Evolutionary conservation across 2,329 filamentous ascomycete species (phyloP).

Genomic region (Teratosphaeria zuluensis): DNA sequence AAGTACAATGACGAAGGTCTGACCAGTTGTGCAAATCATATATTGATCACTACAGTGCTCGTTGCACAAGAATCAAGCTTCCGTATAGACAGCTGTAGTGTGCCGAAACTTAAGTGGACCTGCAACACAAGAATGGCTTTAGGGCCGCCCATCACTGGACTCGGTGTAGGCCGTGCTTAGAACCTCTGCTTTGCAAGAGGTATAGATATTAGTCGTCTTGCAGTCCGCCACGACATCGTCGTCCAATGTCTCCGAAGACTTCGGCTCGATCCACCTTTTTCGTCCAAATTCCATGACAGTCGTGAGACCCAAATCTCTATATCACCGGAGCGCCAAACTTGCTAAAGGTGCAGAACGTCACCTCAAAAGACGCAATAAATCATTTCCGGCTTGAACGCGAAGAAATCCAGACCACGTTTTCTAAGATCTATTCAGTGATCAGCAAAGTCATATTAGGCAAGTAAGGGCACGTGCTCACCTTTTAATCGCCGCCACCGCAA

Average conservation of each 20-base stretch:
- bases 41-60: not conserved
- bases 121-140: not conserved
- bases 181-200: not conserved
- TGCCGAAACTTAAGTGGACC: not conserved
- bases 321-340: not conserved
- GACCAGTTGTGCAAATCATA: not conserved
- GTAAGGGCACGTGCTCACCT: not conserved
- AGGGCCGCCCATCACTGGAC: not conserved
- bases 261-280: not conserved
- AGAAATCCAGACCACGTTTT: not conserved
- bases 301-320: constrained; percentile 1
- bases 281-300: not conserved
- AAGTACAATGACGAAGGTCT: not conserved
- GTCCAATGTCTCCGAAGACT: not conserved
- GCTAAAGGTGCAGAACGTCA: not conserved
- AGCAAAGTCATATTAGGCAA: not conserved
- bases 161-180: not conserved
- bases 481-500: constrained; percentile 32
- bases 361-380: not conserved
- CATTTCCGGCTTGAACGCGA: not conserved
- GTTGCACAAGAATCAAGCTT: not conserved
- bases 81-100: not conserved
- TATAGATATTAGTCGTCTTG: not conserved
- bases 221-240: not conserved
- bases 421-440: not conserved